A percentile compares a stretch with the other conserved stretches of the same genome.
Evolutionary conservation across 2,329 filamentous ascomycete genomes (phyloP).

Genomic region (Aspergillus chevalieri): DNA sequence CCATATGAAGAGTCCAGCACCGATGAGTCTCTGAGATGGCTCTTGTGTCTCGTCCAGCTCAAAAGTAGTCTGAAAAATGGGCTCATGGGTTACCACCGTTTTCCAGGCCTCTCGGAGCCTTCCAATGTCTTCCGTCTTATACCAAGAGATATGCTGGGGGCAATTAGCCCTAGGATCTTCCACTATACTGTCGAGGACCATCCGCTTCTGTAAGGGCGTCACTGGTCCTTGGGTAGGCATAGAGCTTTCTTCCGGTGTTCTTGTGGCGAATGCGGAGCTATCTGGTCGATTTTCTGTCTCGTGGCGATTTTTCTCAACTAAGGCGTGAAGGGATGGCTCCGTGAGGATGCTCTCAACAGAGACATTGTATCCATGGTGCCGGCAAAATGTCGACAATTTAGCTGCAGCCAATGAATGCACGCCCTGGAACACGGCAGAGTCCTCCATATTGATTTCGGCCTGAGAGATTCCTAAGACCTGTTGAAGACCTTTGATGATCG

Average conservation of each 20-base stretch:
- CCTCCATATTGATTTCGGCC: not conserved
- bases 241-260: not conserved
- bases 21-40: not conserved
- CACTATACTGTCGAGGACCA: not conserved
- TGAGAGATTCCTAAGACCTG: not conserved
- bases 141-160: conserved; percentile 1
- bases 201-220: not conserved
- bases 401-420: not conserved
- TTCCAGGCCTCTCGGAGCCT: conserved; percentile 21
- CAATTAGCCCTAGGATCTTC: not conserved
- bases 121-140: conserved; percentile 9
- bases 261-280: not conserved
- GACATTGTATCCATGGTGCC: not conserved
- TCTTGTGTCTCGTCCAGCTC: conserved; percentile 1
- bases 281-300: not conserved
- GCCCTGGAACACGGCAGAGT: not conserved
- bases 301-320: not conserved
- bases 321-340: not conserved
- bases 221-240: not conserved
- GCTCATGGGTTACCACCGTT: conserved; percentile 17
- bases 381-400: not conserved
- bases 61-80: conserved; percentile 18
- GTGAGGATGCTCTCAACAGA: not conserved
- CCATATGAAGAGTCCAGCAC: conserved; percentile 3
- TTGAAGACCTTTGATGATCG: not conserved